Conservation (phyloP, 257 asterid genomes). For the Petrea volubilis region DNA sequence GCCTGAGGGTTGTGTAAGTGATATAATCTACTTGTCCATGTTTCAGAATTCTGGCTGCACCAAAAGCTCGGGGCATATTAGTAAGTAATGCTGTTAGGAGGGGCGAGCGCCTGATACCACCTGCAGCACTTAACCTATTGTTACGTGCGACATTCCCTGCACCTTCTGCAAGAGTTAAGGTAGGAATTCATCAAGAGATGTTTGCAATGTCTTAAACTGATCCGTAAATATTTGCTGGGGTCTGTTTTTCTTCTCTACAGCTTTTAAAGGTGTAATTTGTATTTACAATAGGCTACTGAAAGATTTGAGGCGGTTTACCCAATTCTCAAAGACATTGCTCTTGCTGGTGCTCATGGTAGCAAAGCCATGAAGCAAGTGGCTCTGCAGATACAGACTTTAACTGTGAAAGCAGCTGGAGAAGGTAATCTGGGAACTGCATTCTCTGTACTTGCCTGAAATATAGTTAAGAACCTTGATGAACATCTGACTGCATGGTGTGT, state of each 20-base stretch:
- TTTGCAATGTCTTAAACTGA: background rate
- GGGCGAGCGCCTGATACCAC: slow-evolving; percentile 79
- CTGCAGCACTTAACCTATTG: slow-evolving; percentile 64
- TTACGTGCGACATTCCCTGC: slow-evolving; percentile 68
- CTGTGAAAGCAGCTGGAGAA: slow-evolving; percentile 66
- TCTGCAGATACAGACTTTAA: slow-evolving; percentile 53
- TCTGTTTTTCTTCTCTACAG: background rate
- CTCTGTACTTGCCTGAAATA: too few species aligned
- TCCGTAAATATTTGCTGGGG: background rate
- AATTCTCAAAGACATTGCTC: slow-evolving; percentile 73
- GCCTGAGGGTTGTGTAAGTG: background rate
- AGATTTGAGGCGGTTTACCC: slow-evolving; percentile 87
- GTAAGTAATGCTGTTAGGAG: slow-evolving; percentile 70
- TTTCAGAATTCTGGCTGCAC: slow-evolving; percentile 65
- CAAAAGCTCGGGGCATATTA: slow-evolving; percentile 72
- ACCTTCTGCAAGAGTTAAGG: slow-evolving; percentile 75
- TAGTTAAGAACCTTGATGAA: too few species aligned
- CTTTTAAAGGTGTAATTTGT: slow-evolving; percentile 7
- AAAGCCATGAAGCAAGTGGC: slow-evolving; percentile 83
- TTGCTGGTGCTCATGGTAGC: slow-evolving; percentile 90
- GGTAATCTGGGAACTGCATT: slow-evolving; percentile 33
- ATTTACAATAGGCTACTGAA: slow-evolving; percentile 58
- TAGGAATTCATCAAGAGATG: slow-evolving; percentile 14
- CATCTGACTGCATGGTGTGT: background rate
- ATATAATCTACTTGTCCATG: slow-evolving; percentile 1